Evolutionary conservation across 768 basidiomycete genomes (phyloP).

Genomic region (Suillus alpinus): DNA sequence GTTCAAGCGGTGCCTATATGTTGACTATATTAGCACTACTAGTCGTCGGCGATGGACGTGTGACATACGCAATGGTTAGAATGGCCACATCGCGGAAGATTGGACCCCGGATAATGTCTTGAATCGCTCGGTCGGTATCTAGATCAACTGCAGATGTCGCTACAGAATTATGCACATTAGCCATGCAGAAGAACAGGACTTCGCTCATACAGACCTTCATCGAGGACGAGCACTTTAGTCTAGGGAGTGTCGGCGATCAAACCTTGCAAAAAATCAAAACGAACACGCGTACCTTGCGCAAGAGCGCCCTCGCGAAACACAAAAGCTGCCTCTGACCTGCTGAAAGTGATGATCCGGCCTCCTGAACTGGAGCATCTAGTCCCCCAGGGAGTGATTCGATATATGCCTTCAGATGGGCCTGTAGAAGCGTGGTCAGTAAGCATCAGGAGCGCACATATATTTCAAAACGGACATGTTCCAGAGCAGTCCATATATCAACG

Average conservation of each 20-base stretch:
- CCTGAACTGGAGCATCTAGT: slow-evolving; percentile 70
- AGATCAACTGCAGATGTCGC: slow-evolving; percentile 89
- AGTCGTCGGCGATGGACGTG: neutral
- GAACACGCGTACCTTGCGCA: slow-evolving; percentile 55
- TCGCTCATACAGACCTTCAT: slow-evolving; percentile 60
- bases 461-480: slow-evolving; percentile 52
- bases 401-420: slow-evolving; percentile 70
- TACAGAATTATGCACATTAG: slow-evolving; percentile 22
- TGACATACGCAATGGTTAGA: slow-evolving; percentile 77
- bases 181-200: neutral
- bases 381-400: slow-evolving; percentile 62
- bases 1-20: slow-evolving; percentile 67
- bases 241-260: slow-evolving; percentile 18
- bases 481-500: slow-evolving; percentile 82
- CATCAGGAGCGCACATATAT: neutral
- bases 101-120: slow-evolving; percentile 80
- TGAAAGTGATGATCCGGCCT: slow-evolving; percentile 80
- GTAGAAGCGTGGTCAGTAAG: neutral
- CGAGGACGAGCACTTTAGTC: slow-evolving; percentile 88
- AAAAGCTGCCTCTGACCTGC: slow-evolving; percentile 85
- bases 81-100: slow-evolving; percentile 79
- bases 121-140: slow-evolving; percentile 86
- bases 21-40: neutral
- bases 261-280: neutral
- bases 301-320: slow-evolving; percentile 83